Evolutionary conservation across 768 basidiomycete genomes (phyloP).

Genomic region (Lactarius deliciosus): DNA sequence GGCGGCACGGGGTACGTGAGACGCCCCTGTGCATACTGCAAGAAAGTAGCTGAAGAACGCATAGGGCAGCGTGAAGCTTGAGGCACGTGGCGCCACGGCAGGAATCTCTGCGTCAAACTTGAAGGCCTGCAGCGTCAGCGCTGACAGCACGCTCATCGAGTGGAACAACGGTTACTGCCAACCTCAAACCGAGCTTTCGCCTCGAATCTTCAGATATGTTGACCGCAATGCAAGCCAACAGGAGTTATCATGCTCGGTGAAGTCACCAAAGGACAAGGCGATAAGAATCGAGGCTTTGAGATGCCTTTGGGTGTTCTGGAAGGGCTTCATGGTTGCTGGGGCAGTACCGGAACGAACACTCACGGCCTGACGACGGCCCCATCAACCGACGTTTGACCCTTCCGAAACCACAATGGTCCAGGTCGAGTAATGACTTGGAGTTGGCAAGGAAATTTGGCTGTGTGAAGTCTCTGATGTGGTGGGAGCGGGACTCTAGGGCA

Average conservation of each 20-base stretch:
- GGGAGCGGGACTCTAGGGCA: constrained; percentile 73
- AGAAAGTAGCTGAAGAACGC: constrained; percentile 34
- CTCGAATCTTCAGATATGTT: too few species aligned
- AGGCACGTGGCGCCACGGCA: constrained; percentile 29
- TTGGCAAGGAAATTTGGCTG: constrained; percentile 60
- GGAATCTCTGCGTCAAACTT: constrained; percentile 32
- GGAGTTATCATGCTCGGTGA: too few species aligned
- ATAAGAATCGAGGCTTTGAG: too few species aligned
- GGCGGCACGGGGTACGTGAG: constrained; percentile 17
- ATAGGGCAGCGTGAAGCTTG: constrained; percentile 32
- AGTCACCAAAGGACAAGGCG: too few species aligned
- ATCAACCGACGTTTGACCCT: constrained; percentile 90
- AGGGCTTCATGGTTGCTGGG: too few species aligned
- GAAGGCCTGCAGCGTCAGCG: constrained; percentile 34
- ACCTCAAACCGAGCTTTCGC: too few species aligned
- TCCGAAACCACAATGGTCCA: constrained; percentile 89
- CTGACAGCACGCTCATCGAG: constrained; percentile 35
- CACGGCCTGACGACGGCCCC: constrained; percentile 70
- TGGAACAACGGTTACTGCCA: constrained; percentile 26
- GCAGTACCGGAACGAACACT: too few species aligned
- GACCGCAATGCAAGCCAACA: too few species aligned
- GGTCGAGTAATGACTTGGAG: constrained; percentile 79
- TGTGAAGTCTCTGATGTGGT: constrained; percentile 36
- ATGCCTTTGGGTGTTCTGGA: too few species aligned
- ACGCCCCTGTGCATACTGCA: constrained; percentile 28